These are phyloP conservation scores for Chrysoporthe deuterocubensis DNA, from an alignment of 2,329 filamentous ascomycete species.

Conservation along the genomic window DNA sequence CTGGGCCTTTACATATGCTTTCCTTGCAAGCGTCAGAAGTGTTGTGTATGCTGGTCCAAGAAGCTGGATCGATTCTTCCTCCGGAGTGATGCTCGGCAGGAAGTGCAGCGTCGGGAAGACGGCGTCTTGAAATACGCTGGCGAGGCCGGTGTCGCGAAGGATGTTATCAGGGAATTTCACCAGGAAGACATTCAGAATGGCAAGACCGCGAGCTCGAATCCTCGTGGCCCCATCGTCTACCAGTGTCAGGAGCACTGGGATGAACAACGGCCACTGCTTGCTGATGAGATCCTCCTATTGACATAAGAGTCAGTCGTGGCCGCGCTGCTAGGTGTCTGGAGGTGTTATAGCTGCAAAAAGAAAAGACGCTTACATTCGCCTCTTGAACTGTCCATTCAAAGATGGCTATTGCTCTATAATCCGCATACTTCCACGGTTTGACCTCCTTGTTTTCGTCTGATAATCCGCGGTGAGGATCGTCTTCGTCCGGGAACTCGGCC, in stretches of 20 bases:
- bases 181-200: conserved; percentile 59
- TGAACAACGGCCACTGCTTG: conserved; percentile 68
- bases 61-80: conserved; percentile 68
- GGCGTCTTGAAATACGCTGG: conserved; percentile 69
- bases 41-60: conserved; percentile 69
- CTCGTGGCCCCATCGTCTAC: conserved; percentile 63
- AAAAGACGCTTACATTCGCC: conserved; percentile 43
- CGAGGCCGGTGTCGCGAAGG: conserved; percentile 66
- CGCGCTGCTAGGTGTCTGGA: neutral
- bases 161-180: conserved; percentile 54
- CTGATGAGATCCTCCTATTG: conserved; percentile 49
- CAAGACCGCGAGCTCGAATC: conserved; percentile 61
- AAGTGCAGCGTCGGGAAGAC: conserved; percentile 74
- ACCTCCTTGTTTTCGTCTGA: conserved; percentile 44
- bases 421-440: conserved; percentile 66
- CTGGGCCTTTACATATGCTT: conserved; percentile 34
- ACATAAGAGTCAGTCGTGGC: conserved; percentile 21
- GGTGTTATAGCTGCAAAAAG: neutral
- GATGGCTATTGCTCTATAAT: conserved; percentile 56
- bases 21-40: conserved; percentile 61
- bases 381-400: conserved; percentile 63
- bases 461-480: conserved; percentile 41
- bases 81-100: conserved; percentile 77
- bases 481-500: conserved; percentile 48
- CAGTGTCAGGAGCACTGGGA: conserved; percentile 71